Conservation (phyloP, 225 moss, liverwort and hornwort species). For the Takakia lepidozioides region DNA sequence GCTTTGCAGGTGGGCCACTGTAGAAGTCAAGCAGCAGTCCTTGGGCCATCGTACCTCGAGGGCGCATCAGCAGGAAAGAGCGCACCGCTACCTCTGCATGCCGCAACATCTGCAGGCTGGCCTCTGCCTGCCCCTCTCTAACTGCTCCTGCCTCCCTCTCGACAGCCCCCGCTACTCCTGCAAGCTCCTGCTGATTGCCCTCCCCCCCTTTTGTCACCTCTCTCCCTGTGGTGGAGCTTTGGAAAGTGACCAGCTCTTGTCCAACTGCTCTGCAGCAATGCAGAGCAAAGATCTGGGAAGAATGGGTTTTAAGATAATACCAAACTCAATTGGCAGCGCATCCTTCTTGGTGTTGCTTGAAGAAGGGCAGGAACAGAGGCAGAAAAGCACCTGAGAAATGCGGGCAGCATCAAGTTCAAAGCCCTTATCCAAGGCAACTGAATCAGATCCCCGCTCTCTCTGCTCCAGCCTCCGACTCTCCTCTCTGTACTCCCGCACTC, state of each 20-base stretch:
- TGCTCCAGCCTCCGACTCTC: conserved; percentile 94
- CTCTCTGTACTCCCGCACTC: conserved; percentile 78
- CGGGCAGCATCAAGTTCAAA: conserved; percentile 88
- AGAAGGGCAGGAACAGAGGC: conserved; percentile 6
- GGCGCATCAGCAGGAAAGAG: conserved; percentile 68
- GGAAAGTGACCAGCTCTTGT: too few species aligned
- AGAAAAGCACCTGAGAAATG: conserved; percentile 73
- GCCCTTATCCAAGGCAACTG: conserved; percentile 71
- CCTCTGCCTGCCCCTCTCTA: conserved; percentile 56
- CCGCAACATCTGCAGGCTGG: conserved; percentile 55
- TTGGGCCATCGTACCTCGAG: conserved; percentile 64
- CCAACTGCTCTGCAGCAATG: too few species aligned
- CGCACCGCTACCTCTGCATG: conserved; percentile 95
- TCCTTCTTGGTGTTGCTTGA: too few species aligned
- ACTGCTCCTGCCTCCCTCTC: conserved; percentile 64
- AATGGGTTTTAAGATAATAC: too few species aligned
- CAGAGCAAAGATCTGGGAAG: not conserved
- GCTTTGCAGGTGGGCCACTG: conserved; percentile 74
- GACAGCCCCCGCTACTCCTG: conserved; percentile 66
- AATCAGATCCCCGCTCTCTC: conserved; percentile 70
- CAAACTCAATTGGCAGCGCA: too few species aligned
- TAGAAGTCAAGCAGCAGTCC: conserved; percentile 80
- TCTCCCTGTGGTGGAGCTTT: too few species aligned
- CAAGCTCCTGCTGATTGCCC: conserved; percentile 97
- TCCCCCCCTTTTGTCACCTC: too few species aligned